Base-by-base conservation (phyloP, 2,329 filamentous ascomycete genomes). In the Colletotrichum cereale region DNA sequence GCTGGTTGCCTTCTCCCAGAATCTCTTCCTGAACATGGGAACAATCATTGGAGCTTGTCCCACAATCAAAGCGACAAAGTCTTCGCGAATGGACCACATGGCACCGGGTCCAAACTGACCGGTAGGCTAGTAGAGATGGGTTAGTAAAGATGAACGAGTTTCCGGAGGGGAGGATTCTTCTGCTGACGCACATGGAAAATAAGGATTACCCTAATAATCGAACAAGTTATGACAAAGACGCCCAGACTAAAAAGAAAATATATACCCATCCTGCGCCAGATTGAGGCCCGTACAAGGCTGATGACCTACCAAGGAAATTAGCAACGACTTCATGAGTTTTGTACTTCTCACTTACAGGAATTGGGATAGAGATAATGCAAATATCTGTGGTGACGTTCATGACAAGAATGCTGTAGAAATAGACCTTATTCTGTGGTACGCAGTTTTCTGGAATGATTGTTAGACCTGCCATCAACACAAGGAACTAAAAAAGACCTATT, bases 11-110 rank as follows among this genome's bases (percentile, higher is more conserved):
- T 6, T 65, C 38, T 44, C 47, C 78, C 78, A 79, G 63, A 79
- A 79, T 10, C 73, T 74, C 10, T 73, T 75, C 38, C 70, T 76
- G 24, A 63, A 63, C 3, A 63, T 21, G 7, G 29, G 42, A 8
- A 58, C 16, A 7, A 44, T 21, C 26, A 36, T 52, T 4, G 60
- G 50, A 7, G 57, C 24, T n/a, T 57, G 65, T 0, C 14, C 5
- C 6, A 44, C 79, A 2, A 82, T 76, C 48, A 83, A 78, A 4
- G 79, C 80, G 10, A 82, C 78, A n/a, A 80, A 77, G 64, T 81
- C 80, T 70, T 83, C 81, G 16, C 80, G 79, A 34, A 80, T 78
- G 4, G 80, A 82, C 82, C 82, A 83, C 26, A 83, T 77, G 0
- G 81, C 81, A 8, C 48, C 67, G 2, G 67, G 67, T 3, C 67